Base-by-base conservation (phyloP, 306 rosid species). In the Albizia julibrissin region DNA sequence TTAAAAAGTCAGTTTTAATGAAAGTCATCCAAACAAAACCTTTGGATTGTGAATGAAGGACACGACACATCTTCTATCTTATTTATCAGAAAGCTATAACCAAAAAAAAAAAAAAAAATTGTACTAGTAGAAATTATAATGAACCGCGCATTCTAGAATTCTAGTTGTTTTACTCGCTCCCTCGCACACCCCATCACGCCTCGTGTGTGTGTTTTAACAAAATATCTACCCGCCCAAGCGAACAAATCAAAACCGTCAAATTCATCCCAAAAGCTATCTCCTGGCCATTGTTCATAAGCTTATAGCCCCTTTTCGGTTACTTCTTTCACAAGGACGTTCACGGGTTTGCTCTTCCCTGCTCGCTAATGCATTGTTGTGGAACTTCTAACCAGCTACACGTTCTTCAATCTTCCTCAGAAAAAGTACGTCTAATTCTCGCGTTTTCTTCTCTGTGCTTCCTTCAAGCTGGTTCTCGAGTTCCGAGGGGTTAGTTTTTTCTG, bases 401-500 rank as follows among this genome's bases (percentile, higher is more conserved):
- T 69, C 50, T 69, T 46, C 31, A 40, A 26, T 69, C 50, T 69
- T 69, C 33, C n/a, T n/a, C 54, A 4, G 10, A 39, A 71, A 44
- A 6, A 44, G 3, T 2, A 0, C 26, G 18, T n/a, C 18, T 69
- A 5, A 5, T 10, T 69, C 52, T 69, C 52, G 3, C 33, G 27
- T 3, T 46, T 9, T 8, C 72, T 37, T 73, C 69, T 61, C 46
- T 18, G 26, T 42, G 27, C 24, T 10, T 6, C 49, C 16, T 79
- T 44, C 16, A 2, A 34, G 7, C 21, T 13, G 67, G 11, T 46
- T 31, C 29, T 33, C 59, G 0, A 15, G 21, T 56, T 75, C 47
- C 56, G 70, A 19, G 84, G 80, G 84, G 80, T 66, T 54, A 47
- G 76, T 81, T 73, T 75, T 68, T 39, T 68, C 73, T 64, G 46